A percentile compares a stretch with the other conserved stretches of the same genome.
Evolutionary conservation across 306 rosid genomes (phyloP).

Genomic region (Cucumis sativus): Cucumber_9930_V3 NC_026659.2:13141001-13141500

Average conservation of each 20-base stretch:
- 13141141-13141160: background rate
- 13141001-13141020: constrained; percentile 72
- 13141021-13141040: constrained; percentile 58
- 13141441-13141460: background rate
- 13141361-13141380: background rate
- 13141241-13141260: too few species aligned
- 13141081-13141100: constrained; percentile 84
- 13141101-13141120: constrained; percentile 98
- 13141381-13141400: background rate
- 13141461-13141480: background rate
- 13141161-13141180: background rate
- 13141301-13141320: background rate
- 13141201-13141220: background rate
- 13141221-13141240: too few species aligned
- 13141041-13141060: constrained; percentile 68
- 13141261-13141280: background rate
- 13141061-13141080: constrained; percentile 97
- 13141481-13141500: background rate
- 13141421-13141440: background rate
- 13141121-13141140: constrained; percentile 32
- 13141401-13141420: background rate
- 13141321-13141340: background rate
- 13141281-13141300: background rate
- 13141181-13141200: background rate
- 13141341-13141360: background rate